Conservation (phyloP, 75 land plant species). For the Picea sitchensis region DNA sequence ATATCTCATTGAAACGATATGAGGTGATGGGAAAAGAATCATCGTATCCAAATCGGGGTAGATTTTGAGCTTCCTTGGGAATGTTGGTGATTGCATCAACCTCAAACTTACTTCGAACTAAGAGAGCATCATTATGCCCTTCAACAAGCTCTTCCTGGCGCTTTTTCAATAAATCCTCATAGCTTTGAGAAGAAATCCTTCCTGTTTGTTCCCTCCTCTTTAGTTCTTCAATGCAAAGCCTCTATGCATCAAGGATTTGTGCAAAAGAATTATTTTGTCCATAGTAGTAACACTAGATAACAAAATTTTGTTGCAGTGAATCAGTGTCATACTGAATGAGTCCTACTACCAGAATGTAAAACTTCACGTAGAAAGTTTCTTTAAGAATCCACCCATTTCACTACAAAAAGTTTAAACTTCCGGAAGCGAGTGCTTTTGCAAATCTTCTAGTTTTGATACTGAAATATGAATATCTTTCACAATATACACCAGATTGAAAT, state of each 20-base stretch:
- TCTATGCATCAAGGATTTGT: slow-evolving; percentile 27
- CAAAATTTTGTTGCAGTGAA: too few relatives aligned
- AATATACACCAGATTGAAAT: too few relatives aligned
- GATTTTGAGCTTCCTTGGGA: slow-evolving; percentile 64
- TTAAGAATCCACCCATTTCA: too few relatives aligned
- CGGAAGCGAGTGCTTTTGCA: too few relatives aligned
- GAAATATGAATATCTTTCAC: too few relatives aligned
- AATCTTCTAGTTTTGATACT: too few relatives aligned
- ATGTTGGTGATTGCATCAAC: slow-evolving; percentile 56
- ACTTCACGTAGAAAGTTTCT: too few relatives aligned
- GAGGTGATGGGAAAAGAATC: slow-evolving; percentile 34
- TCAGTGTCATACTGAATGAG: too few relatives aligned
- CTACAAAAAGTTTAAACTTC: too few relatives aligned
- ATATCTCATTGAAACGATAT: slow-evolving; percentile 53
- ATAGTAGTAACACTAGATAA: too few relatives aligned
- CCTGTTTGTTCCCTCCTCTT: slow-evolving; percentile 47
- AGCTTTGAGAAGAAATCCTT: slow-evolving; percentile 26
- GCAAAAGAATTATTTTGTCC: too few relatives aligned
- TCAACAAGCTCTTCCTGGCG: slow-evolving; percentile 55
- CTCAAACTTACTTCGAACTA: slow-evolving; percentile 46
- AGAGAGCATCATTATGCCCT: slow-evolving; percentile 24
- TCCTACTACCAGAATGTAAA: too few relatives aligned
- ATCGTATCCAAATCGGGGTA: slow-evolving; percentile 56
- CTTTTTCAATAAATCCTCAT: slow-evolving; percentile 50
- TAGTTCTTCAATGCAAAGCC: slow-evolving; percentile 58